Percentiles rank a stretch among this genome's conserved stretches.
These are phyloP conservation scores for Trichophyton equinum DNA, from an alignment of 2,329 filamentous ascomycete genomes.

Conservation along the genomic window DNA sequence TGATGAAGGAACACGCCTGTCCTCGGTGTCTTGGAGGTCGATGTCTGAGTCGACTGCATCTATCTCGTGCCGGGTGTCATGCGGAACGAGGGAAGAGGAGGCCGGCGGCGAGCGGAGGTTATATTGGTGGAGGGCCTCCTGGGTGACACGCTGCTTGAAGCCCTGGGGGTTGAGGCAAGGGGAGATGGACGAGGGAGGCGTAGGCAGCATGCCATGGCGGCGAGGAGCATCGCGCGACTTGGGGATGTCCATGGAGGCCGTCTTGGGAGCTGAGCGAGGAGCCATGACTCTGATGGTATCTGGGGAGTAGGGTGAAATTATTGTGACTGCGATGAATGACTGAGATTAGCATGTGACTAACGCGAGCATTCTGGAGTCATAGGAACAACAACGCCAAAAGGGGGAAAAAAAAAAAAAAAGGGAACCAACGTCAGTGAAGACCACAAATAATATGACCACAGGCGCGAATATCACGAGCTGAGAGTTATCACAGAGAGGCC, in stretches of 20 bases:
- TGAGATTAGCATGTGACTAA: not conserved
- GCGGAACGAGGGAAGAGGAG: constrained; percentile 33
- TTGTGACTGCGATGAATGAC: not conserved
- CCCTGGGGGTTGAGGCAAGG: constrained; percentile 73
- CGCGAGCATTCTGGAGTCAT: not conserved
- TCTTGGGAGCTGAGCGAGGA: constrained; percentile 34
- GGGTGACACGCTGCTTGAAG: constrained; percentile 49
- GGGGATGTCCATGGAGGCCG: constrained; percentile 38
- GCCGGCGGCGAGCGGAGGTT: constrained; percentile 18
- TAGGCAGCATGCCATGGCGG: constrained; percentile 49
- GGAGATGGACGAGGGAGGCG: constrained; percentile 90
- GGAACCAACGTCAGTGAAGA: constrained; percentile 13
- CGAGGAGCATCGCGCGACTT: constrained; percentile 29
- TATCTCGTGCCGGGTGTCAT: not conserved
- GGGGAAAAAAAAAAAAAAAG: not conserved
- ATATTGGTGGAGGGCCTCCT: not conserved
- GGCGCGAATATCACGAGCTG: not conserved
- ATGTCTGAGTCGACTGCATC: constrained; percentile 64
- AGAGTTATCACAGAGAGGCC: not conserved
- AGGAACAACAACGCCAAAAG: not conserved
- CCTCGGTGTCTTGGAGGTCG: constrained; percentile 58
- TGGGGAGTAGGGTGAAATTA: not conserved
- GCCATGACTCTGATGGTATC: constrained; percentile 28
- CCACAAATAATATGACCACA: constrained; percentile 6
- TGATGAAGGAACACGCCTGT: constrained; percentile 24